A percentile compares a stretch with the other conserved stretches of the same genome.
Evolutionary conservation across 306 rosid genomes (phyloP).

Genomic region (Cucumis melo): DNA sequence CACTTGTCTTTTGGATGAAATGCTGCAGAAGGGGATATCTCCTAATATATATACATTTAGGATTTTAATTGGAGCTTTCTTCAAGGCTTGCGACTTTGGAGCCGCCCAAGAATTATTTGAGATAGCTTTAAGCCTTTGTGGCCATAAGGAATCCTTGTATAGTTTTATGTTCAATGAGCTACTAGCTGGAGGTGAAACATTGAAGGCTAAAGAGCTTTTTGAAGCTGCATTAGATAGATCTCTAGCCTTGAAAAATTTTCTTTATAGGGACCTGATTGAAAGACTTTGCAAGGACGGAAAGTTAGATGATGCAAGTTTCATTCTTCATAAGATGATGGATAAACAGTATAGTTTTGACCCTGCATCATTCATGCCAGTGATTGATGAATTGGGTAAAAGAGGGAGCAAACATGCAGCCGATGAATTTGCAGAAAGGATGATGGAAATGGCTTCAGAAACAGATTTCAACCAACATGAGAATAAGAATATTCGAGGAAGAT

Average conservation of each 20-base stretch:
- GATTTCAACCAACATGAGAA: constrained; percentile 20
- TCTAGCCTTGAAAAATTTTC: constrained; percentile 45
- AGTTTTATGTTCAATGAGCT: constrained; percentile 75
- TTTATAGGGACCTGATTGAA: constrained; percentile 55
- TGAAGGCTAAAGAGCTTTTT: constrained; percentile 53
- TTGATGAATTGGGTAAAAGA: constrained; percentile 63
- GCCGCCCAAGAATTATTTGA: constrained; percentile 51
- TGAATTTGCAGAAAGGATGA: constrained; percentile 65
- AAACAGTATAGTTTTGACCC: constrained; percentile 55
- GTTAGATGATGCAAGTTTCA: constrained; percentile 53
- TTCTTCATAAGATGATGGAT: constrained; percentile 47
- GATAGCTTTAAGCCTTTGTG: constrained; percentile 44
- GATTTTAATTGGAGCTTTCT: constrained; percentile 57
- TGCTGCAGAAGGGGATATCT: constrained; percentile 69
- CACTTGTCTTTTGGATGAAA: constrained; percentile 69
- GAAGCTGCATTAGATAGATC: constrained; percentile 55
- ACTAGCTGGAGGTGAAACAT: constrained; percentile 43
- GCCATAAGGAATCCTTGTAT: constrained; percentile 70
- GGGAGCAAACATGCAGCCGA: constrained; percentile 63
- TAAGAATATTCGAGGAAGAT: constrained; percentile 20
- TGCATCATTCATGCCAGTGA: constrained; percentile 66
- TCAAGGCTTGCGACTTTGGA: constrained; percentile 56
- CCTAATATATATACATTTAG: constrained; percentile 67
- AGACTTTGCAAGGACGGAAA: constrained; percentile 58
- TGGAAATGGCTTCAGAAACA: constrained; percentile 59